Base-by-base conservation (phyloP, 176 grass and related monocot genomes). In the Miscanthus lutarioriparius region DNA sequence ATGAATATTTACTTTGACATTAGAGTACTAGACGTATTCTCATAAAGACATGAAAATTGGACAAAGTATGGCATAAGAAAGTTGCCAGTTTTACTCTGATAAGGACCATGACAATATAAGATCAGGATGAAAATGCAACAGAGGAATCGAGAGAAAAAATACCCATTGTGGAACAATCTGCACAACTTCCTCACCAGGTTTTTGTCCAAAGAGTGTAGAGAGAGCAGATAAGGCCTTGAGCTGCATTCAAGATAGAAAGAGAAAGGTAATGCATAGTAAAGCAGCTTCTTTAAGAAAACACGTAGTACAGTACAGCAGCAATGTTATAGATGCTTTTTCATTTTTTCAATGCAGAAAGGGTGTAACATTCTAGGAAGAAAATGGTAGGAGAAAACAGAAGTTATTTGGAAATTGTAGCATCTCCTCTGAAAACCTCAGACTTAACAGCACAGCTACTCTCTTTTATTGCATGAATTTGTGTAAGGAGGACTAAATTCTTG, bases 111-210 rank as follows among this genome's bases (percentile, higher is more conserved):
- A 76, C 8, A 38, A 74, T 53, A 71, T 3, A 67, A 68, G 9
- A 25, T n/a, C 35, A 37, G 70, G 9, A 19, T 69, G 13, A 45
- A 75, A 87, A n/a, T 35, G 43, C 4, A 86, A 72, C 30, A 43
- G 54, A 59, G 27, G 25, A 64, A 64, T 61, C n/a, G 9, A 4
- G 32, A 89, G 59, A 89, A 80, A 16, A 70, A 83, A 86, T 94
- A 98, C 96, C 96, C 96, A 98, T 80, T 88, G 93, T 45, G 89
- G 92, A 83, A 90, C 77, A 80, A 95, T 93, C 58, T 93, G 89
- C 44, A 82, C 82, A 30, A 95, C 78, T 93, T 95, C 93, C 53
- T 95, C 93, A 27, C 74, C 69, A 72, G 96, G 66, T 40, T 90
- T 93, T 71, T 93, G 85, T 58, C 85, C 81, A 91, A 98, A 95